phyloP scores from a whole-genome alignment of 768 basidiomycete species.

The Royoungia palumana region DNA sequence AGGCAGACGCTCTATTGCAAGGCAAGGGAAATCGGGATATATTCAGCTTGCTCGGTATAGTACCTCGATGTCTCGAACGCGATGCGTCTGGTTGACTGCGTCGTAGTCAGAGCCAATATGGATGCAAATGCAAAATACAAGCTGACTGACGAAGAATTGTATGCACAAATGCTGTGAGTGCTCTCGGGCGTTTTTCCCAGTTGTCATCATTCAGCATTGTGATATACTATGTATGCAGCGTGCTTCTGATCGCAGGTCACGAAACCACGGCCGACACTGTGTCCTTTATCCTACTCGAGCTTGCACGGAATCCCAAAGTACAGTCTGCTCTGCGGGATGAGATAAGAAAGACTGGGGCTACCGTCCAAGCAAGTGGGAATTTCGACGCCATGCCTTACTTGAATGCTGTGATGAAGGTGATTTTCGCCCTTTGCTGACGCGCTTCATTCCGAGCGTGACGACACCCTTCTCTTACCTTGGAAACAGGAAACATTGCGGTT shows the following conservation, averaged over 20 bases:
- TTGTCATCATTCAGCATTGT: not conserved
- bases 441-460: no score
- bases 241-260: constrained; percentile 47
- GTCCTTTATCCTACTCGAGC: constrained; percentile 58
- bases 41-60: constrained; percentile 38
- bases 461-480: no score
- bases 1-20: constrained; percentile 5
- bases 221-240: constrained; percentile 29
- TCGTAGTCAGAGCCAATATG: constrained; percentile 24
- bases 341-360: constrained; percentile 4
- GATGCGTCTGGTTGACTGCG: not conserved
- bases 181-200: not conserved
- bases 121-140: constrained; percentile 11
- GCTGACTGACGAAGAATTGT: constrained; percentile 13
- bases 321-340: constrained; percentile 54
- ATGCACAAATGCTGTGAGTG: constrained; percentile 16
- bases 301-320: constrained; percentile 52
- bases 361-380: constrained; percentile 29
- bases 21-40: constrained; percentile 18
- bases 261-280: constrained; percentile 58
- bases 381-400: constrained; percentile 49
- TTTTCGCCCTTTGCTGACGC: no score
- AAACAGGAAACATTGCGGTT: constrained; percentile 45
- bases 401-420: constrained; percentile 34
- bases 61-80: not conserved